Percentiles rank a stretch among this genome's conserved stretches.
Evolutionary conservation across 2,329 filamentous ascomycete species (phyloP).

Genomic region (Calonectria hawksworthii): DNA sequence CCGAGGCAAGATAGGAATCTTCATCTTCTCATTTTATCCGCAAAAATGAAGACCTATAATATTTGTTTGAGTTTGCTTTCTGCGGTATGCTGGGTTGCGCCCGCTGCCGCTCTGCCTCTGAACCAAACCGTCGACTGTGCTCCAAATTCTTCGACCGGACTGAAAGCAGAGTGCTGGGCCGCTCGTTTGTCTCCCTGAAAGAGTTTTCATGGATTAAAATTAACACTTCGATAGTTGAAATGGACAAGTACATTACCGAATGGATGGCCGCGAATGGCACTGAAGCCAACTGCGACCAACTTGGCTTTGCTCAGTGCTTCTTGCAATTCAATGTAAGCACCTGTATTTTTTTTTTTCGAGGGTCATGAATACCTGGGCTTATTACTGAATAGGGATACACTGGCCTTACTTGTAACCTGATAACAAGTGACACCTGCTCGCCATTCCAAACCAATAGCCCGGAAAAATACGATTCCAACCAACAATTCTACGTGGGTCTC

Average conservation of each 20-base stretch:
- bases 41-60: background rate
- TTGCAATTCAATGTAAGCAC: slow-evolving; percentile 40
- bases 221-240: slow-evolving; percentile 24
- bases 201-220: background rate
- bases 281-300: slow-evolving; percentile 39
- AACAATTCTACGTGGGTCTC: slow-evolving; percentile 42
- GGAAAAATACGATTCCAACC: slow-evolving; percentile 36
- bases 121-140: slow-evolving; percentile 13
- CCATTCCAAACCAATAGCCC: slow-evolving; percentile 30
- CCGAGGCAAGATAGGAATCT: background rate
- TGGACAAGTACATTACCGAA: slow-evolving; percentile 42
- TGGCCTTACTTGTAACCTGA: slow-evolving; percentile 43
- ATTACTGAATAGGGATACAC: slow-evolving; percentile 28
- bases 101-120: background rate
- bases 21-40: background rate
- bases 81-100: background rate
- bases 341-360: too few relatives aligned
- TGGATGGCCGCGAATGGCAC: slow-evolving; percentile 45
- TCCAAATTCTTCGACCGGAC: slow-evolving; percentile 26
- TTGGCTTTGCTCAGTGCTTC: slow-evolving; percentile 46
- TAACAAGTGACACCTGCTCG: slow-evolving; percentile 43
- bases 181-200: slow-evolving; percentile 9
- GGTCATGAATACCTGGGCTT: background rate
- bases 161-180: slow-evolving; percentile 42
- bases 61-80: background rate